Evolutionary conservation across 148 eudicot species (phyloP).

Genomic region (Chenopodium formosanum): DNA sequence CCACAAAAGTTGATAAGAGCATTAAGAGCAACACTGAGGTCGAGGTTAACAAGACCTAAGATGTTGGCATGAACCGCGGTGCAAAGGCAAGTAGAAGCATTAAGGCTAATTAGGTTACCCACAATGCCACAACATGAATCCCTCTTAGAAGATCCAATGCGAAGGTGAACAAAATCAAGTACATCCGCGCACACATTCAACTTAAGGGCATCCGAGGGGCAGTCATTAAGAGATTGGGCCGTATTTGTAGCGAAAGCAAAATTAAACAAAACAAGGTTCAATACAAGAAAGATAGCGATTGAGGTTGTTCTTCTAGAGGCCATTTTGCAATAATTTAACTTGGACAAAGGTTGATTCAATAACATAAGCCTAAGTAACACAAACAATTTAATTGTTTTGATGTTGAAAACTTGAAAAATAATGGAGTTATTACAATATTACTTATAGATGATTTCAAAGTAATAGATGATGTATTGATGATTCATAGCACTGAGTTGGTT

Average conservation of each 20-base stretch:
- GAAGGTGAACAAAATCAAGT: neutral
- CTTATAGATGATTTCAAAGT: too few species aligned
- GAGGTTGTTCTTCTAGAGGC: neutral
- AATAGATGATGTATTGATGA: too few species aligned
- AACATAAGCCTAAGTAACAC: too few species aligned
- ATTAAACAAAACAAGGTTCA: neutral
- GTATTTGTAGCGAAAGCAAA: neutral
- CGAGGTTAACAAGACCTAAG: neutral
- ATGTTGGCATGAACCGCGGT: conserved; percentile 3
- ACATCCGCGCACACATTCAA: conserved; percentile 2
- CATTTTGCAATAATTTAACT: too few species aligned
- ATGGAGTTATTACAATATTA: too few species aligned
- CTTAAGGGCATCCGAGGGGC: neutral
- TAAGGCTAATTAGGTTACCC: neutral
- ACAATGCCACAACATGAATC: neutral
- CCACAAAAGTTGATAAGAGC: neutral
- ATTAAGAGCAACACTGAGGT: neutral
- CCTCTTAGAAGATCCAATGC: neutral
- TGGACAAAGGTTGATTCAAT: too few species aligned
- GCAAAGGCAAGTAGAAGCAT: conserved; percentile 3
- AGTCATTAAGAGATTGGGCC: neutral
- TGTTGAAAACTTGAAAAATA: too few species aligned
- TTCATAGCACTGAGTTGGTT: too few species aligned
- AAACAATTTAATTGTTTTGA: too few species aligned
- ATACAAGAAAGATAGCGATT: neutral